A percentile compares a stretch with the other conserved stretches of the same genome.
Evolutionary conservation across 768 basidiomycete genomes (phyloP).

Genomic region (Goffeauzyma gilvescens): DNA sequence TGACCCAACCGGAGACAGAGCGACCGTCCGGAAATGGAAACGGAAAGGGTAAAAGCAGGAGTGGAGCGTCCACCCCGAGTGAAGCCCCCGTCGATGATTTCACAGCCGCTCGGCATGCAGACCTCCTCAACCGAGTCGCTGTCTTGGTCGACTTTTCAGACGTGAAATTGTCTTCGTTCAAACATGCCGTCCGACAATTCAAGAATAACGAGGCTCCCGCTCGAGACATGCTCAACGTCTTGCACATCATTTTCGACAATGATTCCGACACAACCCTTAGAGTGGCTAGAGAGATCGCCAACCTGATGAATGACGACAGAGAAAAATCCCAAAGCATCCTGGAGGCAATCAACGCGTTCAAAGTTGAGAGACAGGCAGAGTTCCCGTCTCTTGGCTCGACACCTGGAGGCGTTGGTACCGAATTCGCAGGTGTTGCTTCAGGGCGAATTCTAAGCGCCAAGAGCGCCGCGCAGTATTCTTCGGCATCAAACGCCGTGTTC

Average conservation of each 20-base stretch:
- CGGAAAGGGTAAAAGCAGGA: constrained; percentile 5
- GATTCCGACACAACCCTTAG: constrained; percentile 50
- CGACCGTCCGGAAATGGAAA: too few species aligned
- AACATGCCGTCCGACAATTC: constrained; percentile 62
- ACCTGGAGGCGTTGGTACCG: constrained; percentile 31
- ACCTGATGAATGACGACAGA: constrained; percentile 52
- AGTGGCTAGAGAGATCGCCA: constrained; percentile 38
- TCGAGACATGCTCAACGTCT: constrained; percentile 64
- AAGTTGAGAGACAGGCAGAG: constrained; percentile 68
- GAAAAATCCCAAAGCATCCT: constrained; percentile 65
- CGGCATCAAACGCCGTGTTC: constrained; percentile 49
- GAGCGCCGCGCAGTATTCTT: constrained; percentile 42
- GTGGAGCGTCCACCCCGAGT: constrained; percentile 19
- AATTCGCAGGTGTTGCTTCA: constrained; percentile 59
- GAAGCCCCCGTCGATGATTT: constrained; percentile 26
- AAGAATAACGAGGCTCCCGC: constrained; percentile 56
- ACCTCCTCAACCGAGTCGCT: constrained; percentile 45
- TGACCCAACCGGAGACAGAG: constrained; percentile 14
- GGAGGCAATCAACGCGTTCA: constrained; percentile 62
- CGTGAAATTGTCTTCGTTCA: constrained; percentile 35
- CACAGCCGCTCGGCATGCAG: constrained; percentile 40
- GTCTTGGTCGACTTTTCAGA: constrained; percentile 30
- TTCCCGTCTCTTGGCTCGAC: constrained; percentile 49
- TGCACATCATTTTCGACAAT: constrained; percentile 59
- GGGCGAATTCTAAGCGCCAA: constrained; percentile 73